Conservation (phyloP, 805 yeast genomes). For the Pichia cephalocereana region DNA sequence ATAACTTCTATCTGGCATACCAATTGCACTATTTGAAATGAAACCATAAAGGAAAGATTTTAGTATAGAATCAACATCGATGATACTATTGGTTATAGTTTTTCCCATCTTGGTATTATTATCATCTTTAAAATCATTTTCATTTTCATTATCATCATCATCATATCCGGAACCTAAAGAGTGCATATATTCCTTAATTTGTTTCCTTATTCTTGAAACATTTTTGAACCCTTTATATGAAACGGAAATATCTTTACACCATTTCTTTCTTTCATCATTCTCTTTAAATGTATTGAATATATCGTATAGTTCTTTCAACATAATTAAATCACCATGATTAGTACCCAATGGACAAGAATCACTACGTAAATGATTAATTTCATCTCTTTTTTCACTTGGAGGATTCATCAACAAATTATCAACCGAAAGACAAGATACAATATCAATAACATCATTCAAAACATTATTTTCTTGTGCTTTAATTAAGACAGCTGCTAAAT, state of each 20-base stretch:
- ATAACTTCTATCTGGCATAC: conserved; percentile 90
- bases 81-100: conserved; percentile 16
- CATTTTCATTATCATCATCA: conserved; percentile 1
- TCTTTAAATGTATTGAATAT: conserved; percentile 38
- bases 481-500: conserved; percentile 75
- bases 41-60: conserved; percentile 80
- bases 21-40: conserved; percentile 83
- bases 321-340: conserved; percentile 71
- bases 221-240: conserved; percentile 74
- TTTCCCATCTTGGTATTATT: background rate
- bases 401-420: conserved; percentile 82
- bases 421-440: conserved; percentile 87
- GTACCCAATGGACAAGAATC: conserved; percentile 64
- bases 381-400: conserved; percentile 72
- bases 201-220: conserved; percentile 66
- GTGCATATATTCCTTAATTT: conserved; percentile 61
- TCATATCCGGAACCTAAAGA: conserved; percentile 19
- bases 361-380: conserved; percentile 65
- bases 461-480: conserved; percentile 46
- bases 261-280: conserved; percentile 50
- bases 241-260: conserved; percentile 77
- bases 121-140: conserved; percentile 21
- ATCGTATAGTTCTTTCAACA: conserved; percentile 71
- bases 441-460: conserved; percentile 66
- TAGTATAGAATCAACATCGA: conserved; percentile 51